phyloP scores from a whole-genome alignment of 331 rosid genomes.

The Malus hybrid region DNA sequence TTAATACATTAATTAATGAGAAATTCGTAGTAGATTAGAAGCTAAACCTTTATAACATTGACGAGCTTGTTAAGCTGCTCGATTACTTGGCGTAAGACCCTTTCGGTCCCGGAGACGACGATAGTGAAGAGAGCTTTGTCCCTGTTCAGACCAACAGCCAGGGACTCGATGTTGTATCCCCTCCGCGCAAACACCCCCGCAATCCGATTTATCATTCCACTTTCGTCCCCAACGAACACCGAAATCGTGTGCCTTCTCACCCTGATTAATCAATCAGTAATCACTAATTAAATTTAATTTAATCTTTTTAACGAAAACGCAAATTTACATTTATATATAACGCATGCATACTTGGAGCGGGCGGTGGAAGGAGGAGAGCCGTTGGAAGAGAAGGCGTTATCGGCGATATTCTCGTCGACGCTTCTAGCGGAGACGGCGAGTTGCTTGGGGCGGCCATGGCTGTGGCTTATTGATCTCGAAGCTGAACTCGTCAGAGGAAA shows the following conservation, averaged over 20 bases:
- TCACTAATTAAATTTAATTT: background rate
- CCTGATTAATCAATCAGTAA: slow-evolving; percentile 12
- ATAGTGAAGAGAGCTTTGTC: slow-evolving; percentile 59
- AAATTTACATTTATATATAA: background rate
- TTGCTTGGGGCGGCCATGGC: background rate
- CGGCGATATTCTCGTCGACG: slow-evolving; percentile 1
- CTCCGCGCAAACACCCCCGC: slow-evolving; percentile 51
- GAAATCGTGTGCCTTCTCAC: slow-evolving; percentile 49
- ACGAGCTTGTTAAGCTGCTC: slow-evolving; percentile 62
- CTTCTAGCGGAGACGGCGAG: slow-evolving; percentile 21
- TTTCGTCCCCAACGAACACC: slow-evolving; percentile 58
- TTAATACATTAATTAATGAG: background rate
- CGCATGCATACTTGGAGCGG: slow-evolving; percentile 30
- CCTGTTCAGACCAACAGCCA: slow-evolving; percentile 51
- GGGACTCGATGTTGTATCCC: slow-evolving; percentile 56
- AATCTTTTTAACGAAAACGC: background rate
- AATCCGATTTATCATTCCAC: slow-evolving; percentile 57
- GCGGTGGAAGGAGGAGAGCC: slow-evolving; percentile 23
- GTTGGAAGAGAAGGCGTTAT: slow-evolving; percentile 11
- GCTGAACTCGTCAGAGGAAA: background rate
- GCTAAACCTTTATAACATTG: slow-evolving; percentile 41
- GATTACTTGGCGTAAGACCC: slow-evolving; percentile 37
- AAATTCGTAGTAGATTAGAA: background rate
- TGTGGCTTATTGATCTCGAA: background rate
- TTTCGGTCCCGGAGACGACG: slow-evolving; percentile 43